phyloP scores from a whole-genome alignment of 2,329 filamentous ascomycete species.

The Zalaria obscura region DNA sequence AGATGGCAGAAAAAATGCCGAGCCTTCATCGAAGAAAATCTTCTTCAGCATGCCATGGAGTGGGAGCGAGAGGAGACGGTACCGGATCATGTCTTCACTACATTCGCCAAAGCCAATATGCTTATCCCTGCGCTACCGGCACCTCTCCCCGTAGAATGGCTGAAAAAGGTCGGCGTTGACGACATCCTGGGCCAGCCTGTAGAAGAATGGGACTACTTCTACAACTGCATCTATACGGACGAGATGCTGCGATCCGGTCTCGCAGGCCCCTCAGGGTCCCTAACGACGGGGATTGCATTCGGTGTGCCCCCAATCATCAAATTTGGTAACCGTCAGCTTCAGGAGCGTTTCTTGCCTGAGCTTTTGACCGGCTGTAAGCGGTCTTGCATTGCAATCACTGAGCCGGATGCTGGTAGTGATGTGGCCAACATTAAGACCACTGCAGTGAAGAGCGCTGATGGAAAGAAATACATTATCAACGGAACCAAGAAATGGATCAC shows the following conservation, averaged over 20 bases:
- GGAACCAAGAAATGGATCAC: constrained; percentile 75
- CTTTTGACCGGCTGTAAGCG: constrained; percentile 52
- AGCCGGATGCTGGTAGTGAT: constrained; percentile 60
- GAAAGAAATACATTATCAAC: constrained; percentile 56
- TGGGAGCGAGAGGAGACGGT: constrained; percentile 55
- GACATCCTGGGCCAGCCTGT: constrained; percentile 53
- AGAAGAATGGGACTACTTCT: constrained; percentile 61
- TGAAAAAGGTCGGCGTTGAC: constrained; percentile 50
- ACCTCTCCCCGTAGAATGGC: constrained; percentile 53
- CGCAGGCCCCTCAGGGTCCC: constrained; percentile 45
- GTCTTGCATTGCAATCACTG: constrained; percentile 64
- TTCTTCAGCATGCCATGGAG: constrained; percentile 48
- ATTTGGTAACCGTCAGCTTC: constrained; percentile 47
- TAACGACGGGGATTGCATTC: constrained; percentile 60
- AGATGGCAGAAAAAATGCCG: constrained; percentile 55
- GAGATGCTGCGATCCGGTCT: constrained; percentile 56
- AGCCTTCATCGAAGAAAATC: constrained; percentile 48
- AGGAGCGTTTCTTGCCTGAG: constrained; percentile 54
- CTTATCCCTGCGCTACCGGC: constrained; percentile 55
- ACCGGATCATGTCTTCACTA: constrained; percentile 48
- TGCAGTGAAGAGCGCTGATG: constrained; percentile 46
- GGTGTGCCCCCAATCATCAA: constrained; percentile 59
- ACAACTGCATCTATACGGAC: constrained; percentile 55
- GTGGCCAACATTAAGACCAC: constrained; percentile 60
- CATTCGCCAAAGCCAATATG: constrained; percentile 53